Evolutionary conservation across 768 basidiomycete genomes (phyloP).

Genomic region (Suillus occidentalis): DNA sequence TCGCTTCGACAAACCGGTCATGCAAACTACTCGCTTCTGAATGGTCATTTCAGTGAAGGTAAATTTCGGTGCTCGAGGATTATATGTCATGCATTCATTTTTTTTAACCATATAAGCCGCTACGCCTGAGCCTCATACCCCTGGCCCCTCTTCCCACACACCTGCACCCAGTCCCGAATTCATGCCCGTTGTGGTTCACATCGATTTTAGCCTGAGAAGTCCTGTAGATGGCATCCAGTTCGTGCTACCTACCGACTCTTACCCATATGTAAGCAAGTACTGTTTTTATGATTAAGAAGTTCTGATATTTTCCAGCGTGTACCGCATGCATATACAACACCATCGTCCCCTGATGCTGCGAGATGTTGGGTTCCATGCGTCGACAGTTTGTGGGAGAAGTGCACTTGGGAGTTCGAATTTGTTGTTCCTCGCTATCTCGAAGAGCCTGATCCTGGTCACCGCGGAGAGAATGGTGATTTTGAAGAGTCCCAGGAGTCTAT

Average conservation of each 20-base stretch:
- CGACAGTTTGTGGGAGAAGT: conserved; percentile 93
- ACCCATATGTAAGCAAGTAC: conserved; percentile 70
- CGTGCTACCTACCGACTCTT: conserved; percentile 75
- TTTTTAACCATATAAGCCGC: conserved; percentile 43
- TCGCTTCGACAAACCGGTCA: conserved; percentile 60
- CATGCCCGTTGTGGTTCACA: conserved; percentile 70
- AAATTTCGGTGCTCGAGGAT: conserved; percentile 14
- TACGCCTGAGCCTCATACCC: conserved; percentile 84
- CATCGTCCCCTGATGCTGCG: conserved; percentile 87
- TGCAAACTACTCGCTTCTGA: conserved; percentile 34
- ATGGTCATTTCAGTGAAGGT: conserved; percentile 59
- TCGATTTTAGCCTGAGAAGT: conserved; percentile 79
- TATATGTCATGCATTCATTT: conserved; percentile 10
- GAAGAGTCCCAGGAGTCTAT: conserved; percentile 55
- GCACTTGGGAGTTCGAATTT: conserved; percentile 98
- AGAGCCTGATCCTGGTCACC: conserved; percentile 40
- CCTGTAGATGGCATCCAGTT: conserved; percentile 87
- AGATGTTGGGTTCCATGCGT: conserved; percentile 98
- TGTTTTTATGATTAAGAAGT: conserved; percentile 6
- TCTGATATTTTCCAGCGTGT: conserved; percentile 59
- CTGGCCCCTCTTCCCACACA: conserved; percentile 37
- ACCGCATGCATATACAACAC: conserved; percentile 90
- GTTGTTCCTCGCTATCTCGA: conserved; percentile 85
- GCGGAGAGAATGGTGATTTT: conserved; percentile 42
- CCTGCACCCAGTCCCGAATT: conserved; percentile 58